Base-by-base conservation (phyloP, 345 rosid species). In the Iberis pinnata region DNA sequence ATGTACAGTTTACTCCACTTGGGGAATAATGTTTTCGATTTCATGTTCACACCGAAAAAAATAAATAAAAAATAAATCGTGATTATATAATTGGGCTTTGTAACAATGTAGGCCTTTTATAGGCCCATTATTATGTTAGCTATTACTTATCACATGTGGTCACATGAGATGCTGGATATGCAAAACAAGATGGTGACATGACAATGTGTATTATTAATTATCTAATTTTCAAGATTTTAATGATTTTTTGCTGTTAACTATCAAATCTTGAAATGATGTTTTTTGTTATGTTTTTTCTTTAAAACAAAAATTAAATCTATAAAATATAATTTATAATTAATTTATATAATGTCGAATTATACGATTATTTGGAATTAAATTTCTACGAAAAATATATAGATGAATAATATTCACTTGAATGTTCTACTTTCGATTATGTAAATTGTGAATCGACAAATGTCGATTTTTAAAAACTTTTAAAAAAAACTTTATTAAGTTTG, bases 251-350 rank as follows among this genome's bases (percentile, higher is more conserved):
- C 40, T 62, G 51, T 26, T 25, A 36, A 18, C 13, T 16, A 13
- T 63, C 54, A 45, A 54, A 27, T 63, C 43, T 38, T 54, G 27
- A 38, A 45, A 38, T 46, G 26, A 53, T 53, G 61, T 22, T 15
- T 39, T 45, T 45, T 8, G 53, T 26, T 26, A 36, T 9, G 6
- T 22, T 22, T 22, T n/a, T n/a, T n/a, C n/a, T n/a, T n/a, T n/a
- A n/a, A n/a, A n/a, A n/a, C n/a, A n/a, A n/a, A n/a, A n/a, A n/a
- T n/a, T n/a, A n/a, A n/a, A n/a, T n/a, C n/a, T n/a, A n/a, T n/a
- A n/a, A n/a, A n/a, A n/a, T n/a, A n/a, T n/a, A n/a, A n/a, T n/a
- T n/a, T n/a, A n/a, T n/a, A n/a, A n/a, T n/a, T n/a, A n/a, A n/a
- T n/a, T n/a, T n/a, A n/a, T n/a, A n/a, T n/a, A n/a, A n/a, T n/a